These are phyloP conservation scores for Pichia sp. DNA, from an alignment of 1,139 yeast genomes.

Conservation along the genomic window DNA sequence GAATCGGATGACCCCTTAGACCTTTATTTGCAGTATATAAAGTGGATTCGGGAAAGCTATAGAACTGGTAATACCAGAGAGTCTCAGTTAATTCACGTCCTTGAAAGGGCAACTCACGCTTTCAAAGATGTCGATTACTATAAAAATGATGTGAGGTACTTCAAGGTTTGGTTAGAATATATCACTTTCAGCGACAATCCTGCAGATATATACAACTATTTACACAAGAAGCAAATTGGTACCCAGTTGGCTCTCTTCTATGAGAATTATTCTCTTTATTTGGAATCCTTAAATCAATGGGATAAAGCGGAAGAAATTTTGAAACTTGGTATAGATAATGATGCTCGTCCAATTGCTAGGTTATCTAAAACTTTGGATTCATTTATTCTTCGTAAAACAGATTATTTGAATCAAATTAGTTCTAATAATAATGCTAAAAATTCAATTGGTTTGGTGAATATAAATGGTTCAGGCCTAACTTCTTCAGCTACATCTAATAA, in stretches of 20 bases:
- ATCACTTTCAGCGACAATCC: slow-evolving; percentile 65
- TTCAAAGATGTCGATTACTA: slow-evolving; percentile 62
- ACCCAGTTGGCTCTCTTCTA: slow-evolving; percentile 59
- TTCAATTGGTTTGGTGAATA: slow-evolving; percentile 13
- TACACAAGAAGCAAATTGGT: slow-evolving; percentile 73
- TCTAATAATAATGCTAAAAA: not conserved
- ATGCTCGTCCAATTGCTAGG: slow-evolving; percentile 60
- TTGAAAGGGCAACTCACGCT: slow-evolving; percentile 67
- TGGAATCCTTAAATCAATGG: slow-evolving; percentile 47
- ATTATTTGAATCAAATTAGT: slow-evolving; percentile 1
- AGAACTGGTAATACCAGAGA: slow-evolving; percentile 65
- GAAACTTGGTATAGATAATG: slow-evolving; percentile 48
- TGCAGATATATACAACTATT: slow-evolving; percentile 61
- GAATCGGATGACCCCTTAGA: slow-evolving; percentile 74
- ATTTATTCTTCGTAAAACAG: slow-evolving; percentile 35
- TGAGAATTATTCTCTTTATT: slow-evolving; percentile 67
- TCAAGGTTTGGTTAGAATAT: slow-evolving; percentile 75
- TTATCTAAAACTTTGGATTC: slow-evolving; percentile 43
- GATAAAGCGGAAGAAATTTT: slow-evolving; percentile 61
- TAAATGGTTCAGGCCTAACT: slow-evolving; percentile 19
- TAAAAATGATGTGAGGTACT: slow-evolving; percentile 74
- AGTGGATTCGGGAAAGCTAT: slow-evolving; percentile 60
- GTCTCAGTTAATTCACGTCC: slow-evolving; percentile 56
- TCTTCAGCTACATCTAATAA: not conserved
- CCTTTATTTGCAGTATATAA: slow-evolving; percentile 59